Evolutionary conservation across 169 alveolate genomes (phyloP).

Genomic region (Besnoitia besnoiti): DNA sequence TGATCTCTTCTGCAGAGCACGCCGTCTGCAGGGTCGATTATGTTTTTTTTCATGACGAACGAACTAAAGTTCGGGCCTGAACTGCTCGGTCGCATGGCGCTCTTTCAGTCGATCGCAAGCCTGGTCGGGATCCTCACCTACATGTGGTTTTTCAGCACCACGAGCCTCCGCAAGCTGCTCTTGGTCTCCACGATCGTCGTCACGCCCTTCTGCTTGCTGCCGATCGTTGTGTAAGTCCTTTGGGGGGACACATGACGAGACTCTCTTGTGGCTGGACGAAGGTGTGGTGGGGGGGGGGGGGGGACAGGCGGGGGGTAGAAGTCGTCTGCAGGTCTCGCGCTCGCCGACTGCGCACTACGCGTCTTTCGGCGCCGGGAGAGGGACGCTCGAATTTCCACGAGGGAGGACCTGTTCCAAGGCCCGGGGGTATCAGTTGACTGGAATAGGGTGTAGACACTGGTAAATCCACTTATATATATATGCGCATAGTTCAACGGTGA

Average conservation of each 20-base stretch:
- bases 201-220: slow-evolving; percentile 81
- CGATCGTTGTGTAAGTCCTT: slow-evolving; percentile 74
- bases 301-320: too few relatives aligned
- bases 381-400: too few relatives aligned
- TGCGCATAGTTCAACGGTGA: too few relatives aligned
- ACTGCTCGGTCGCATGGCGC: slow-evolving; percentile 84
- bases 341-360: too few relatives aligned
- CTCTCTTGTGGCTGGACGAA: too few relatives aligned
- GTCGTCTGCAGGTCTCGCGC: too few relatives aligned
- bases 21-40: slow-evolving; percentile 87
- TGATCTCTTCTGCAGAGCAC: slow-evolving; percentile 56
- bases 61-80: slow-evolving; percentile 83
- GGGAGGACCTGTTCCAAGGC: too few relatives aligned
- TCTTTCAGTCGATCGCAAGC: slow-evolving; percentile 85
- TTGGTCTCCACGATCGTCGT: slow-evolving; percentile 80
- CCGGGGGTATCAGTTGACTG: too few relatives aligned
- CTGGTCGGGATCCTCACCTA: slow-evolving; percentile 80
- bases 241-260: neutral
- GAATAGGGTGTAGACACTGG: too few relatives aligned
- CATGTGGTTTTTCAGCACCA: slow-evolving; percentile 73
- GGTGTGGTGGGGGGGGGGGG: too few relatives aligned
- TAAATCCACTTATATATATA: too few relatives aligned
- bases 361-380: too few relatives aligned
- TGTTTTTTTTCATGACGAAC: slow-evolving; percentile 89
- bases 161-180: slow-evolving; percentile 73